phyloP scores from a whole-genome alignment of 2,329 filamentous ascomycete species.

The Aspergillus piperis region DNA sequence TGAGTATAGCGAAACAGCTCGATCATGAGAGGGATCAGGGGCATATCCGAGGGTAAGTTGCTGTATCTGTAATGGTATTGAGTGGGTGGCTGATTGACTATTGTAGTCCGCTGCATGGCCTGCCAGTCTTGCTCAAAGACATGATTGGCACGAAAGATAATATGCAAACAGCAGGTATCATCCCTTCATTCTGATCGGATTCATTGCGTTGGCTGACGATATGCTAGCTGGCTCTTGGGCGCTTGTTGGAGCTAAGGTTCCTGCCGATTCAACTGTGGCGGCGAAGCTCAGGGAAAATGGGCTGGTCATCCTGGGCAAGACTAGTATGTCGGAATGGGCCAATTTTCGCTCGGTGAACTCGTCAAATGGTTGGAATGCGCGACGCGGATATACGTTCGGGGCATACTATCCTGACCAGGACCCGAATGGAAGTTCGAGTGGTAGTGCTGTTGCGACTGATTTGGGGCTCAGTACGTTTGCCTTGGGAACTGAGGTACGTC shows the following conservation, averaged over 20 bases:
- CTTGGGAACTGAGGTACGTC: slow-evolving; percentile 59
- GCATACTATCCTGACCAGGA: slow-evolving; percentile 65
- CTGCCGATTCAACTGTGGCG: slow-evolving; percentile 60
- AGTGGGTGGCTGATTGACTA: neutral
- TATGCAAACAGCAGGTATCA: slow-evolving; percentile 60
- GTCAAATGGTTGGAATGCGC: slow-evolving; percentile 64
- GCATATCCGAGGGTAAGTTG: slow-evolving; percentile 45
- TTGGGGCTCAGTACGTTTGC: slow-evolving; percentile 61
- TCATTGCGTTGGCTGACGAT: neutral
- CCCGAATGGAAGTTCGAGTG: slow-evolving; percentile 63
- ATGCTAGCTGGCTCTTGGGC: slow-evolving; percentile 62
- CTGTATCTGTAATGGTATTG: neutral
- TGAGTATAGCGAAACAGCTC: slow-evolving; percentile 50
- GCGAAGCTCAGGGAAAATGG: slow-evolving; percentile 62
- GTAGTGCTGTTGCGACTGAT: slow-evolving; percentile 61
- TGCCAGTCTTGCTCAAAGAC: slow-evolving; percentile 68
- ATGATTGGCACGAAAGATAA: slow-evolving; percentile 65
- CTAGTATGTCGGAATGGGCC: slow-evolving; percentile 66
- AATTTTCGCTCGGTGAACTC: slow-evolving; percentile 60
- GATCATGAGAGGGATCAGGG: slow-evolving; percentile 53
- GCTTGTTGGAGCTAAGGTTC: slow-evolving; percentile 59
- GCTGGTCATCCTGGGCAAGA: slow-evolving; percentile 66
- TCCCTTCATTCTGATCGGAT: neutral
- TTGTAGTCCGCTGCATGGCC: slow-evolving; percentile 59
- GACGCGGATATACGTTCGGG: slow-evolving; percentile 63